Percentiles rank a stretch among this genome's conserved stretches.
Conservation (phyloP, 257 asterid genomes). For the Phtheirospermum japonicum region DNA sequence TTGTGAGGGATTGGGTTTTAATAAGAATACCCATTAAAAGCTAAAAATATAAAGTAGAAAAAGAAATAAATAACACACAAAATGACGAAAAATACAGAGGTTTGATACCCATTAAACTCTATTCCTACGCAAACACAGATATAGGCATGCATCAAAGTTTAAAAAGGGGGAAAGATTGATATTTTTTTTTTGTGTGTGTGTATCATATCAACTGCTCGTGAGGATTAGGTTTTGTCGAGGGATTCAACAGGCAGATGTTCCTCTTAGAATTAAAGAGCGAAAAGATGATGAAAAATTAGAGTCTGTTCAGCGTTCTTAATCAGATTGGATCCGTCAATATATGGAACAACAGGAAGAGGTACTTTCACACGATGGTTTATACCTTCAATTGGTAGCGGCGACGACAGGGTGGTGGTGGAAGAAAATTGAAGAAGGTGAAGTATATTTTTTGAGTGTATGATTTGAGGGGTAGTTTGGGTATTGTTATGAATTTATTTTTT, state of each 20-base stretch:
- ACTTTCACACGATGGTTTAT: slow-evolving; percentile 17
- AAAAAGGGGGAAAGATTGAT: not conserved
- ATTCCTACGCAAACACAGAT: not conserved
- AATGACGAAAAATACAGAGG: not conserved
- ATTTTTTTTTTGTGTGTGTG: slow-evolving; percentile 44
- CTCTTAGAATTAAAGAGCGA: slow-evolving; percentile 50
- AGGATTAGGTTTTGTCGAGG: slow-evolving; percentile 75
- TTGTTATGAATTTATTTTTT: too few relatives aligned
- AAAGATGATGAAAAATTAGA: slow-evolving; percentile 61
- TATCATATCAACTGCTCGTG: slow-evolving; percentile 77
- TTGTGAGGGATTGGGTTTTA: too few relatives aligned
- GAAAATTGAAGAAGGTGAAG: too few relatives aligned
- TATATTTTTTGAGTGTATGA: too few relatives aligned
- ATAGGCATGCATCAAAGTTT: not conserved
- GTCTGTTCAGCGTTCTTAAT: slow-evolving; percentile 66
- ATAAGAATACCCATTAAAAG: slow-evolving; percentile 10
- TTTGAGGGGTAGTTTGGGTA: too few relatives aligned
- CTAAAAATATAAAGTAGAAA: not conserved
- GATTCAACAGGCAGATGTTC: slow-evolving; percentile 45
- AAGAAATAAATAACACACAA: not conserved
- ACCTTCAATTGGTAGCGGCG: too few relatives aligned
- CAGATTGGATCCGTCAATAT: slow-evolving; percentile 92
- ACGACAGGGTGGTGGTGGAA: too few relatives aligned
- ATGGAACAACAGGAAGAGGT: slow-evolving; percentile 97
- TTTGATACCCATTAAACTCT: not conserved